Evolutionary conservation across 1,139 yeast genomes (phyloP).

Genomic region (Yamadazyma aaseri): DNA sequence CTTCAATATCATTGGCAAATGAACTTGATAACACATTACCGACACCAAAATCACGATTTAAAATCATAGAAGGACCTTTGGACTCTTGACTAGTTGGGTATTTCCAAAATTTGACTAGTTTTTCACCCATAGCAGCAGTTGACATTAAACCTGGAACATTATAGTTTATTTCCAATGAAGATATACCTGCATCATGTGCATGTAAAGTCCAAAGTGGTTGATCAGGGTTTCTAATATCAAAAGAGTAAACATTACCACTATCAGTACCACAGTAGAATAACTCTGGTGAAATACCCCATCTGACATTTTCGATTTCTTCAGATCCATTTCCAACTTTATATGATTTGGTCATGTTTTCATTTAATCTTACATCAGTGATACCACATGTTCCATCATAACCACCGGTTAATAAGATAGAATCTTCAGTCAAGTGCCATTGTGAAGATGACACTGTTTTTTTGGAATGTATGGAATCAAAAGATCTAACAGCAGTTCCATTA

Average conservation of each 20-base stretch:
- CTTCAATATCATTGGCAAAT: slow-evolving; percentile 86
- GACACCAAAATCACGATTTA: slow-evolving; percentile 89
- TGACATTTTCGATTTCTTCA: slow-evolving; percentile 83
- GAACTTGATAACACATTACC: slow-evolving; percentile 86
- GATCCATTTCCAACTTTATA: slow-evolving; percentile 54
- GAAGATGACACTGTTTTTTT: slow-evolving; percentile 82
- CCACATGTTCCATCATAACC: slow-evolving; percentile 87
- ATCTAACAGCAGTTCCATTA: slow-evolving; percentile 71
- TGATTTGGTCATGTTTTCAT: slow-evolving; percentile 64
- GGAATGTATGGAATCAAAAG: slow-evolving; percentile 56
- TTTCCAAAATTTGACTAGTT: slow-evolving; percentile 85
- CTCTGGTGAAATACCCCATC: slow-evolving; percentile 66
- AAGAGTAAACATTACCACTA: slow-evolving; percentile 84
- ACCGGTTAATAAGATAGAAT: slow-evolving; percentile 83
- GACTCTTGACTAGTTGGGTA: slow-evolving; percentile 36
- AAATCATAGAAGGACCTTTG: slow-evolving; percentile 79
- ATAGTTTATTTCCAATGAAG: slow-evolving; percentile 71
- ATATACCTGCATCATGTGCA: slow-evolving; percentile 94
- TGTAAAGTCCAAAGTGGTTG: slow-evolving; percentile 92
- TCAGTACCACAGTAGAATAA: slow-evolving; percentile 89
- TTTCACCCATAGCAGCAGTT: slow-evolving; percentile 92
- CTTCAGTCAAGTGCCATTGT: slow-evolving; percentile 78
- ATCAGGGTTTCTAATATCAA: slow-evolving; percentile 71
- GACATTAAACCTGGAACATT: slow-evolving; percentile 72
- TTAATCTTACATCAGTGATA: slow-evolving; percentile 78